Base-by-base conservation (phyloP, 805 yeast species). In the Schizosaccharomyces osmophilus region DNA sequence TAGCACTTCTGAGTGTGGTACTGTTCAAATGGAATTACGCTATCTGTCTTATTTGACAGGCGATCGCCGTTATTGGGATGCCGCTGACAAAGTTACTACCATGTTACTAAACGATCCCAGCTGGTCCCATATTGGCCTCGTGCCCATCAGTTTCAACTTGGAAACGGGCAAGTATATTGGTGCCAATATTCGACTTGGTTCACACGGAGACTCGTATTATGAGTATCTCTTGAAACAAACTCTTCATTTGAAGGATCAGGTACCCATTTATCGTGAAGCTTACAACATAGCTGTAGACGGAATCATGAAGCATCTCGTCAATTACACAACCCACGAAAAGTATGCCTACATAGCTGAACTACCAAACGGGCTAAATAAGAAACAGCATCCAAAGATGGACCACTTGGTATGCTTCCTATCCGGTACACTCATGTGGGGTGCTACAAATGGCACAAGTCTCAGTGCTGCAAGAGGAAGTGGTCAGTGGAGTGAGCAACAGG, bases 341-440 rank as follows among this genome's bases (percentile, higher is more conserved):
- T 73, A 84, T 29, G 77, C 84, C 0, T 89, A 77, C 68, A 76
- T 88, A 62, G 95, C 95, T 11, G 97, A 89, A 70, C 76, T 80
- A 60, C 85, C 83, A 26, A 65, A 71, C 36, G 96, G 96, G 11
- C 66, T 86, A n/a, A 63, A 60, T 29, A 82, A 84, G 0, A 72
- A 74, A 2, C 70, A 83, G 17, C 79, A 83, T 17, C 73, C 81
- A 19, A 87, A 87, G 69, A 86, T 89, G 95, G 96, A 89, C 69
- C 96, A 89, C 72, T 74, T 87, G 63, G 96, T 87, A 31, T 89
- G 97, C 70, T 88, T 87, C 71, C 80, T 85, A 68, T 95, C 95
- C 62, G 96, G 96, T 0, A 76, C 85, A 64, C 78, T 89, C 64
- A 93, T 95, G 0, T 73, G 87, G 61, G 96, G 96, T 32, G 94